Evolutionary conservation across 1,139 yeast species (phyloP), one percentile per base, ranked within the genome.

Genomic region (Saccharomyces pastorianus): DNA sequence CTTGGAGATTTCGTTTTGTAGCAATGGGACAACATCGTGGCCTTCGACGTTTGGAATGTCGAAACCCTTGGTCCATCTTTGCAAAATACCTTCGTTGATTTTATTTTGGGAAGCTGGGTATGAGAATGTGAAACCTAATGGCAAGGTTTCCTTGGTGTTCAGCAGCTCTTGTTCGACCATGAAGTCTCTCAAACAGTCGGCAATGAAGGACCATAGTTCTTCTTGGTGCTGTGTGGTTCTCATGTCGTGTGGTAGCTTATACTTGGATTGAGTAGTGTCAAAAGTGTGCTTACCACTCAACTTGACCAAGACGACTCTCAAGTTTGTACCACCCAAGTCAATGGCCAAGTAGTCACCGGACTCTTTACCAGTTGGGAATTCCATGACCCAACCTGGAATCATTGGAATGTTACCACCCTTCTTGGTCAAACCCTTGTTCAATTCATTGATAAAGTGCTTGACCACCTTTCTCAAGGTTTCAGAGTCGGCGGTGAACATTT

Each of bases 1-100:
- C 64, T 79, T 79, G 61, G 80, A 75, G 61, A 93, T 77, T 49
- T 96, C 88, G 7, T 74, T 75, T 73, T 87, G 95, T 65, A 93
- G 80, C 87, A 91, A 78, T 59, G 96, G 96, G 52, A 87, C 96
- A 55, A 93, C 97, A 68, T 93, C 96, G 55, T 87, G 79, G 58
- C 97, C 97, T 76, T 93, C 99, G 53, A 93, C 96, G 58, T 86
- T 90, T 55, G 82, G 86, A 65, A 93, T 89, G 71, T 93, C 96
- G 73, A 88, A 93, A 61, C 99, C 99, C 77, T 93, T 93, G 58
- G 99, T 93, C 99, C 99, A 93, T 73, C 95, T 82, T 77, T 89
- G 96, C 70, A 93, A 80, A 55, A 88, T 72, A 69, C 98, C 99
- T 63, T 82, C 78, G 74, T 88, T 85, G 68, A 93, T 89, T 57